phyloP scores from a whole-genome alignment of 805 yeast genomes.

The Diddensiella transvaalensis region DNA sequence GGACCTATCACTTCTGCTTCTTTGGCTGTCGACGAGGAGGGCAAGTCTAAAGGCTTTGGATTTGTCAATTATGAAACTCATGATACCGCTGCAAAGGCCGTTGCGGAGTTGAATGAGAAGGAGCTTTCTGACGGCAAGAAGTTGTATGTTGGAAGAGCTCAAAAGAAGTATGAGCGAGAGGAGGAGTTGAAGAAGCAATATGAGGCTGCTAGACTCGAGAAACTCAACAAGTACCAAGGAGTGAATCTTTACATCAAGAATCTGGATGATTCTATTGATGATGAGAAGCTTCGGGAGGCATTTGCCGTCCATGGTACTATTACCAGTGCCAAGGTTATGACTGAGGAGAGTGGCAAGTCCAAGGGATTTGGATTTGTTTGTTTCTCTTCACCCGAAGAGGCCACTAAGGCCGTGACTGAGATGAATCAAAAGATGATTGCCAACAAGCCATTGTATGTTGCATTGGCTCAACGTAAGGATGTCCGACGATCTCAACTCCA shows the following conservation, averaged over 20 bases:
- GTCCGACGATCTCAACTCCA: constrained; percentile 95
- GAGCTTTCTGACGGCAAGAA: constrained; percentile 75
- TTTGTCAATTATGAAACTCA: constrained; percentile 89
- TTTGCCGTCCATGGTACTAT: constrained; percentile 91
- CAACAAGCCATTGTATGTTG: constrained; percentile 96
- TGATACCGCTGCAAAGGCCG: constrained; percentile 85
- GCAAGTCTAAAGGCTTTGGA: constrained; percentile 93
- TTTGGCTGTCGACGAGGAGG: constrained; percentile 76
- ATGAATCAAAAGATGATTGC: constrained; percentile 96
- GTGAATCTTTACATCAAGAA: constrained; percentile 95
- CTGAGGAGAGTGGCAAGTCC: constrained; percentile 89
- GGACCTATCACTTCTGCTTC: constrained; percentile 83
- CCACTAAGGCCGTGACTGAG: constrained; percentile 96
- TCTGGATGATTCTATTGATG: constrained; percentile 89
- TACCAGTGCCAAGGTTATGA: constrained; percentile 76
- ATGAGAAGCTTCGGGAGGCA: constrained; percentile 86
- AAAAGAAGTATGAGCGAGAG: constrained; percentile 96
- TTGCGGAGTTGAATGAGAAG: constrained; percentile 82
- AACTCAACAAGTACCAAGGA: constrained; percentile 92
- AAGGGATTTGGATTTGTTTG: constrained; percentile 99
- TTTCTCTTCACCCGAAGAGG: constrained; percentile 97
- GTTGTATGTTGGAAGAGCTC: constrained; percentile 97
- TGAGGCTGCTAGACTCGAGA: constrained; percentile 89
- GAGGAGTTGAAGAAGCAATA: constrained; percentile 93
- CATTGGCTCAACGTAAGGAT: constrained; percentile 97